Evolutionary conservation across 208 protist species (phyloP).

Genomic region (Wallacemonas sp.): DNA sequence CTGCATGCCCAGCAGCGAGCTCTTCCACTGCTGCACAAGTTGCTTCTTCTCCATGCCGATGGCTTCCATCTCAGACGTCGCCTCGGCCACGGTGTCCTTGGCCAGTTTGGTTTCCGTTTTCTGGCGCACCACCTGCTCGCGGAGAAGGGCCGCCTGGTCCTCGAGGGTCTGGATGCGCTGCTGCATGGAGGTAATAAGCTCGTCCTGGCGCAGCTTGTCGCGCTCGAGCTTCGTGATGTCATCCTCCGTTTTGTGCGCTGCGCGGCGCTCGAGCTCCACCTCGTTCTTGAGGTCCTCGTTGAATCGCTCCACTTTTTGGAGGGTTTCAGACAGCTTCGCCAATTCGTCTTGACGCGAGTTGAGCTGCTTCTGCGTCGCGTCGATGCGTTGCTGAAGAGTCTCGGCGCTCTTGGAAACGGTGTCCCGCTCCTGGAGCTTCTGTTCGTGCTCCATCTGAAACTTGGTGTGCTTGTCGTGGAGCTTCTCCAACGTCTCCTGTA

Average conservation of each 20-base stretch:
- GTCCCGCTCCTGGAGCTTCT: slow-evolving; percentile 72
- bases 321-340: slow-evolving; percentile 88
- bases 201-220: slow-evolving; percentile 93
- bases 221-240: slow-evolving; percentile 94
- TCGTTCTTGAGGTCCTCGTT: slow-evolving; percentile 94
- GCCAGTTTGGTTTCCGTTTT: slow-evolving; percentile 89
- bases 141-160: slow-evolving; percentile 78
- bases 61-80: slow-evolving; percentile 93
- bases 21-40: slow-evolving; percentile 94
- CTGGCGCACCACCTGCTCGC: slow-evolving; percentile 90
- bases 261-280: slow-evolving; percentile 93
- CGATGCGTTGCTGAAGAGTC: slow-evolving; percentile 72
- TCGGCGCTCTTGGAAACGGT: slow-evolving; percentile 62
- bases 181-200: slow-evolving; percentile 88
- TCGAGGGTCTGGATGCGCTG: slow-evolving; percentile 83
- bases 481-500: slow-evolving; percentile 92
- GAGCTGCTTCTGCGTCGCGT: slow-evolving; percentile 88
- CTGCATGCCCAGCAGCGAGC: slow-evolving; percentile 93
- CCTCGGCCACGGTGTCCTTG: slow-evolving; percentile 90
- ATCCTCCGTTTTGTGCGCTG: slow-evolving; percentile 95
- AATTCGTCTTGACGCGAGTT: slow-evolving; percentile 91
- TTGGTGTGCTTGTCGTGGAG: slow-evolving; percentile 83
- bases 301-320: slow-evolving; percentile 93
- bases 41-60: slow-evolving; percentile 96
- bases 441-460: slow-evolving; percentile 80